These are phyloP conservation scores for Globisporangium okanoganense DNA, from an alignment of 352 stramenopile species.

Conservation along the genomic window DNA sequence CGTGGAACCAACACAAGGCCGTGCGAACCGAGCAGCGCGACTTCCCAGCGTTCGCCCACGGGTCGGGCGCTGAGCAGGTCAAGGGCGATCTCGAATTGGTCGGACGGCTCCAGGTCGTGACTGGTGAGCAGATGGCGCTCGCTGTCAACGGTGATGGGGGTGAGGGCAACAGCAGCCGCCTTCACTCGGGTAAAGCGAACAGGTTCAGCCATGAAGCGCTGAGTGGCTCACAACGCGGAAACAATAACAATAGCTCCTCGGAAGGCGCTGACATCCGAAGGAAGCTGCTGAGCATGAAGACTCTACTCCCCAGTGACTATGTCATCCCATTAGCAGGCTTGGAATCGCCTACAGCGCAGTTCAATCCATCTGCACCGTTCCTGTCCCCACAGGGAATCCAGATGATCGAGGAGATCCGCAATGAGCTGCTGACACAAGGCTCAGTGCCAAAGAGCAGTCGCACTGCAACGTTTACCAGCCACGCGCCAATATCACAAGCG, in stretches of 20 bases:
- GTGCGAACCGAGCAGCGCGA: conserved; percentile 64
- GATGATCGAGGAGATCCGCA: conserved; percentile 40
- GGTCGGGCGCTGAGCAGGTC: conserved; percentile 37
- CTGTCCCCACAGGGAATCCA: conserved; percentile 38
- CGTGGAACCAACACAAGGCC: conserved; percentile 67
- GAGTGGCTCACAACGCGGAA: neutral
- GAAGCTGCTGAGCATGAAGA: conserved; percentile 32
- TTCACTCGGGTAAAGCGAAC: neutral
- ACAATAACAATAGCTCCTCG: neutral
- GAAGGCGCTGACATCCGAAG: conserved; percentile 30
- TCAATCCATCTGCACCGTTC: neutral
- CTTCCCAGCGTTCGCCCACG: conserved; percentile 36
- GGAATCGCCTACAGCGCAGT: neutral
- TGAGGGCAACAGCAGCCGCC: conserved; percentile 1
- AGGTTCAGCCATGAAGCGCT: conserved; percentile 2
- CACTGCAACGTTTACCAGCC: conserved; percentile 10
- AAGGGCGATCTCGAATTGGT: conserved; percentile 59
- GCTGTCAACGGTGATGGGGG: conserved; percentile 12
- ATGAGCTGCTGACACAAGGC: conserved; percentile 30
- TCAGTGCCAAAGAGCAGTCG: conserved; percentile 18
- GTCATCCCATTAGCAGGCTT: neutral
- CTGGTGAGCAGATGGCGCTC: conserved; percentile 23
- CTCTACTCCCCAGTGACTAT: neutral
- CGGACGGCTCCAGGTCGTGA: conserved; percentile 49
- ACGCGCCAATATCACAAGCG: neutral